Evolutionary conservation across 768 basidiomycete species (phyloP).

Genomic region (Baorangia bicolor): DNA sequence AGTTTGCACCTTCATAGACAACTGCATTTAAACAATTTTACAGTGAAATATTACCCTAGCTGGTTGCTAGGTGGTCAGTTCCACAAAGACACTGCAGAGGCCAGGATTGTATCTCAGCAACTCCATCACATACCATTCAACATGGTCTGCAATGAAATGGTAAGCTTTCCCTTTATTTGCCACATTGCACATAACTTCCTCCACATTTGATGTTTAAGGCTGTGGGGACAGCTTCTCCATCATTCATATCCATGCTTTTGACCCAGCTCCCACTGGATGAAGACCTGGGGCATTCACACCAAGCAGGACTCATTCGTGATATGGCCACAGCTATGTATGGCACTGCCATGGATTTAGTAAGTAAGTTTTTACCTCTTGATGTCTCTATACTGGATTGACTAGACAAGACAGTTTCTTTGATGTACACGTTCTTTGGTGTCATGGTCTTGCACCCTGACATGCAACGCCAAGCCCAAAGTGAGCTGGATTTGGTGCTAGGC

Average conservation of each 20-base stretch:
- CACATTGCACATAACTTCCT: no score
- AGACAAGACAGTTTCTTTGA: slow-evolving; percentile 3
- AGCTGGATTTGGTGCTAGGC: slow-evolving; percentile 12
- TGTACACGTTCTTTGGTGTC: slow-evolving; percentile 8
- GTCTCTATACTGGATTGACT: background rate
- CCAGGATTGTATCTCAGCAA: background rate
- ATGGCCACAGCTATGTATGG: slow-evolving; percentile 9
- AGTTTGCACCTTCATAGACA: background rate
- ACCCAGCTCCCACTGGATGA: slow-evolving; percentile 9
- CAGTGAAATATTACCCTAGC: slow-evolving; percentile 17
- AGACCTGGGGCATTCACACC: background rate
- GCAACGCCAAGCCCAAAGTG: slow-evolving; percentile 12
- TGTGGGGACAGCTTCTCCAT: slow-evolving; percentile 6
- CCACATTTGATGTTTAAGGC: background rate
- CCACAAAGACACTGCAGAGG: slow-evolving; percentile 4
- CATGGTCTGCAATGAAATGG: slow-evolving; percentile 11
- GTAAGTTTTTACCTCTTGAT: no score
- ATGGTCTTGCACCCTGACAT: slow-evolving; percentile 16
- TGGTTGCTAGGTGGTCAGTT: slow-evolving; percentile 15
- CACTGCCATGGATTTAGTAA: slow-evolving; percentile 13
- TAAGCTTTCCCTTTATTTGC: no score
- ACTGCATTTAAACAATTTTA: background rate
- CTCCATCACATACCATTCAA: slow-evolving; percentile 5
- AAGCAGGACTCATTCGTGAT: slow-evolving; percentile 13
- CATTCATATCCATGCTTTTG: slow-evolving; percentile 11